These are phyloP conservation scores for Vinca major DNA, from an alignment of 305 asterid species.

Conservation along the genomic window DNA sequence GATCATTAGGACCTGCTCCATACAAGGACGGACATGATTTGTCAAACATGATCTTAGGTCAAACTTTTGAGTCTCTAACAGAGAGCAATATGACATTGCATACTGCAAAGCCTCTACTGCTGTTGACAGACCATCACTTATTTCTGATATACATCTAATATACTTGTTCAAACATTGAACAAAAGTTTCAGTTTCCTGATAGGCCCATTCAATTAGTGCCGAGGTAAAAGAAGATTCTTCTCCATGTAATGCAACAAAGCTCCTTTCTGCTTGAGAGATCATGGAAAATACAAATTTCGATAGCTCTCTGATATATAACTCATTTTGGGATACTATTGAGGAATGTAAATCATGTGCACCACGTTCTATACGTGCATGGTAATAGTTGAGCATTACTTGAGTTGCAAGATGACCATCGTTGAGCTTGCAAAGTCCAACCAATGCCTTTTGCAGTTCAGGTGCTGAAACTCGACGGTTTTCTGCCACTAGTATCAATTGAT, in stretches of 20 bases:
- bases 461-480: slow-evolving; percentile 51
- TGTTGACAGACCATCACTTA: slow-evolving; percentile 41
- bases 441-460: slow-evolving; percentile 55
- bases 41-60: slow-evolving; percentile 32
- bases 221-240: slow-evolving; percentile 32
- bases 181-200: slow-evolving; percentile 33
- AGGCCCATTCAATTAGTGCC: slow-evolving; percentile 43
- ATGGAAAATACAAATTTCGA: slow-evolving; percentile 42
- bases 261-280: slow-evolving; percentile 59
- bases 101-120: slow-evolving; percentile 42
- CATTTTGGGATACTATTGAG: slow-evolving; percentile 24
- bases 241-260: slow-evolving; percentile 46
- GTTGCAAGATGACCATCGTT: slow-evolving; percentile 40
- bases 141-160: slow-evolving; percentile 35
- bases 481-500: slow-evolving; percentile 32
- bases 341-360: slow-evolving; percentile 28
- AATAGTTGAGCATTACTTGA: slow-evolving; percentile 43
- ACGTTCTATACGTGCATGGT: slow-evolving; percentile 38
- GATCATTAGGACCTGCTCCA: slow-evolving; percentile 34
- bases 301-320: slow-evolving; percentile 27
- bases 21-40: slow-evolving; percentile 36
- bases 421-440: slow-evolving; percentile 49
- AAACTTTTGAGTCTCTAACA: slow-evolving; percentile 45
- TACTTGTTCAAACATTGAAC: slow-evolving; percentile 34
- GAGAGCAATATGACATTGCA: slow-evolving; percentile 51